phyloP scores from a whole-genome alignment of 2,329 filamentous ascomycete species.

The Aspergillus sp. region DNA sequence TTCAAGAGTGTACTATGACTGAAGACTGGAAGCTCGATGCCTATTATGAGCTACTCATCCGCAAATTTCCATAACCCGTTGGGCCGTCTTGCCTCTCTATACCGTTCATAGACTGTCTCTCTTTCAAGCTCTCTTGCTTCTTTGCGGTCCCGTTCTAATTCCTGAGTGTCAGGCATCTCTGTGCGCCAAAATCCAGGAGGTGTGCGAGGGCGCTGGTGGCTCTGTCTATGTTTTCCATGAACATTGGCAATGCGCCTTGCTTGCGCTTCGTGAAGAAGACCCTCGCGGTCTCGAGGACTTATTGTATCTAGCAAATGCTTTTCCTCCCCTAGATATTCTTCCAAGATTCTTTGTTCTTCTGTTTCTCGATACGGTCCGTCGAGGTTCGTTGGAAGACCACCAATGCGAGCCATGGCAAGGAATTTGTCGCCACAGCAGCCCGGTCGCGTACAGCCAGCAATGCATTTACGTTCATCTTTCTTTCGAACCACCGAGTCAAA shows the following conservation, averaged over 20 bases:
- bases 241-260: constrained; percentile 64
- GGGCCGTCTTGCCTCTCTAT: constrained; percentile 70
- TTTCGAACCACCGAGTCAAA: constrained; percentile 67
- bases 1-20: too few relatives aligned
- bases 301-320: constrained; percentile 38
- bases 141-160: constrained; percentile 57
- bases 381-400: constrained; percentile 22
- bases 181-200: constrained; percentile 87
- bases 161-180: constrained; percentile 84
- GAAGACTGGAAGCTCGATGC: not conserved
- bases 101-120: constrained; percentile 61
- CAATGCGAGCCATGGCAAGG: constrained; percentile 51
- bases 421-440: constrained; percentile 71
- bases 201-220: constrained; percentile 60
- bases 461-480: constrained; percentile 58
- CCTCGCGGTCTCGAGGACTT: constrained; percentile 52
- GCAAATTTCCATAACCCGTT: constrained; percentile 72
- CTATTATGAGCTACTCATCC: constrained; percentile 54
- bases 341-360: constrained; percentile 28
- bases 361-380: constrained; percentile 6
- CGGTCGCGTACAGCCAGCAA: constrained; percentile 65
- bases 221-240: constrained; percentile 68
- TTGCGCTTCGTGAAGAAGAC: constrained; percentile 67
- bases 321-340: constrained; percentile 48
- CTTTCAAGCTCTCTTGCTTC: constrained; percentile 58